Conservation (phyloP, 176 grass and related monocot genomes). For the Raddia distichophylla region DNA sequence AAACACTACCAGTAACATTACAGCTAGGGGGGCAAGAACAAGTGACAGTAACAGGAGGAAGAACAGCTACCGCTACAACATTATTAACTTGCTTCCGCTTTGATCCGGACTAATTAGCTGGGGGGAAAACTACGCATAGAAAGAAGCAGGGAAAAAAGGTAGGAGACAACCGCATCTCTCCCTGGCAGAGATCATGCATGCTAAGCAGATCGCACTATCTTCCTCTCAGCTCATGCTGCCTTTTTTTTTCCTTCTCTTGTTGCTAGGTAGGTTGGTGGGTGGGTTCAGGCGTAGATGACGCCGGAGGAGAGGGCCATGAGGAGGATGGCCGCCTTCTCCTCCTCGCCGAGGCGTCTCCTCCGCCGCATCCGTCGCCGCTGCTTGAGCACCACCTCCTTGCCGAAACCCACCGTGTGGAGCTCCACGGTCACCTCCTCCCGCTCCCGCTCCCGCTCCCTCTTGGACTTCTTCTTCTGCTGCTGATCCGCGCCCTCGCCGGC, state of each 20-base stretch:
- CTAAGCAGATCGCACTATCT: conserved; percentile 39
- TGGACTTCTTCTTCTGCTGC: conserved; percentile 48
- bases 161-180: conserved; percentile 30
- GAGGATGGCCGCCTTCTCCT: conserved; percentile 76
- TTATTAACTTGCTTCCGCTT: conserved; percentile 44
- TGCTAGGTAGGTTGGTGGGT: conserved; percentile 2
- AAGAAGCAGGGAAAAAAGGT: conserved; percentile 13
- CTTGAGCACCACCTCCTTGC: conserved; percentile 66
- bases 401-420: conserved; percentile 53
- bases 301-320: conserved; percentile 95
- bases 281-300: conserved; percentile 62
- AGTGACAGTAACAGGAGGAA: background rate
- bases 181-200: conserved; percentile 21
- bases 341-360: conserved; percentile 62
- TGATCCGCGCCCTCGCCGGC: conserved; percentile 35
- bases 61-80: conserved; percentile 40
- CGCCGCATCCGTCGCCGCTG: conserved; percentile 75
- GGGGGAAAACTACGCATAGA: conserved; percentile 52
- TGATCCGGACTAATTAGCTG: conserved; percentile 54
- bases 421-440: conserved; percentile 47
- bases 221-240: background rate
- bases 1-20: conserved; percentile 44
- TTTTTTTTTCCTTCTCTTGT: background rate
- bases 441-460: conserved; percentile 18
- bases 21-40: conserved; percentile 43